Percentiles rank a stretch among this genome's conserved stretches.
Evolutionary conservation across 352 stramenopile species (phyloP).

Genomic region (Globisporangium spiculum): DNA sequence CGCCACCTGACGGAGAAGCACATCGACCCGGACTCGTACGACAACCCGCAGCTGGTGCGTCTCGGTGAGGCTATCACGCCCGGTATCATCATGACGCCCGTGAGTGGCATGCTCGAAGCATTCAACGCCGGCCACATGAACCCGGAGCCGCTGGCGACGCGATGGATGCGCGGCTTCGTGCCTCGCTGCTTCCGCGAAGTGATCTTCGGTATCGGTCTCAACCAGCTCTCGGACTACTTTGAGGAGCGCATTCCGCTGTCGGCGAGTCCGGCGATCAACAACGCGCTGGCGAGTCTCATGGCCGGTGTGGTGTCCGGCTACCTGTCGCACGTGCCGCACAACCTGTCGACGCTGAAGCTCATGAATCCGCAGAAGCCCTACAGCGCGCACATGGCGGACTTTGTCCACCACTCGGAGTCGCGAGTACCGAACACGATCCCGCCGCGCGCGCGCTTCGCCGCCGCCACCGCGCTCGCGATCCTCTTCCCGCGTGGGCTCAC

Average conservation of each 20-base stretch:
- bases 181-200: constrained; percentile 88
- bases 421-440: constrained; percentile 76
- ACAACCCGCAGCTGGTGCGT: constrained; percentile 76
- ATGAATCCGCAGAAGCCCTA: constrained; percentile 91
- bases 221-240: constrained; percentile 93
- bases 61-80: constrained; percentile 80
- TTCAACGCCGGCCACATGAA: constrained; percentile 94
- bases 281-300: constrained; percentile 85
- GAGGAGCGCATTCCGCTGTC: constrained; percentile 86
- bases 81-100: constrained; percentile 92
- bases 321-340: constrained; percentile 94
- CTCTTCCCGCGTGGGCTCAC: constrained; percentile 87
- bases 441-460: constrained; percentile 63
- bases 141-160: constrained; percentile 79
- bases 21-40: constrained; percentile 79
- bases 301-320: constrained; percentile 92
- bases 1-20: constrained; percentile 84
- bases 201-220: constrained; percentile 92
- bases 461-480: constrained; percentile 71
- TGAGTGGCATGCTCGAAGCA: constrained; percentile 90
- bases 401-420: constrained; percentile 77
- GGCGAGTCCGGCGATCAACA: constrained; percentile 71
- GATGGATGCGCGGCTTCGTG: constrained; percentile 89
- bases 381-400: constrained; percentile 78
- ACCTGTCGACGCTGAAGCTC: constrained; percentile 95